Conservation (phyloP, 495 filamentous ascomycete species). For the Friedmanniomyces simplex region DNA sequence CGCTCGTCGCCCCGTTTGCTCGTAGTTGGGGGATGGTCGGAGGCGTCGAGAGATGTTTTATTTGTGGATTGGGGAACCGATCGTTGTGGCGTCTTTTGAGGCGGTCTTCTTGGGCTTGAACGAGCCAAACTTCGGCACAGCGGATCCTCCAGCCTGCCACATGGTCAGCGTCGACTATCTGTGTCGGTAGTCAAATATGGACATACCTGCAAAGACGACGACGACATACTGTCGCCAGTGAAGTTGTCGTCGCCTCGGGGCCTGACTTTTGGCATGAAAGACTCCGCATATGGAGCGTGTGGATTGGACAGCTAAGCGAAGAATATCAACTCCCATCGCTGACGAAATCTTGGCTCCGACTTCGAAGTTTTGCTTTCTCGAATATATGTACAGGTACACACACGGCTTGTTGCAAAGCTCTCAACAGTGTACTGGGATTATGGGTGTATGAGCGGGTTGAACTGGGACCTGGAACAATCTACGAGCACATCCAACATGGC, state of each 20-base stretch:
- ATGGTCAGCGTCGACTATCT: background rate
- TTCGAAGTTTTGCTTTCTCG: background rate
- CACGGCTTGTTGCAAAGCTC: background rate
- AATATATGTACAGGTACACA: too few species aligned
- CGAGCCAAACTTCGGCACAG: conserved; percentile 28
- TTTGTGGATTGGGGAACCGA: background rate
- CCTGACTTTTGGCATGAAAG: too few species aligned
- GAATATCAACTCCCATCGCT: too few species aligned
- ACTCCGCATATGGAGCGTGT: too few species aligned
- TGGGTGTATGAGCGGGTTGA: background rate
- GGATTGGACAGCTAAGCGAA: too few species aligned
- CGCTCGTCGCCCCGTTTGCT: too few species aligned
- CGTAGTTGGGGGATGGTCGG: too few species aligned
- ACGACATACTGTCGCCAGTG: background rate
- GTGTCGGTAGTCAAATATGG: background rate
- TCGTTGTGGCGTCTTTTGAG: background rate
- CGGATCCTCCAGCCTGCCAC: background rate
- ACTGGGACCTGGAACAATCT: background rate
- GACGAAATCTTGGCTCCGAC: background rate
- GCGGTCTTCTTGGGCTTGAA: conserved; percentile 21
- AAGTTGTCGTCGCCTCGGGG: background rate
- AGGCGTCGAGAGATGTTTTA: background rate
- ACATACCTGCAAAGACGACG: background rate
- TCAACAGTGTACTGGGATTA: background rate
- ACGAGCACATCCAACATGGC: conserved; percentile 4